Conservation (phyloP, 2,329 filamentous ascomycete genomes). For the Talaromyces sp. region DNA sequence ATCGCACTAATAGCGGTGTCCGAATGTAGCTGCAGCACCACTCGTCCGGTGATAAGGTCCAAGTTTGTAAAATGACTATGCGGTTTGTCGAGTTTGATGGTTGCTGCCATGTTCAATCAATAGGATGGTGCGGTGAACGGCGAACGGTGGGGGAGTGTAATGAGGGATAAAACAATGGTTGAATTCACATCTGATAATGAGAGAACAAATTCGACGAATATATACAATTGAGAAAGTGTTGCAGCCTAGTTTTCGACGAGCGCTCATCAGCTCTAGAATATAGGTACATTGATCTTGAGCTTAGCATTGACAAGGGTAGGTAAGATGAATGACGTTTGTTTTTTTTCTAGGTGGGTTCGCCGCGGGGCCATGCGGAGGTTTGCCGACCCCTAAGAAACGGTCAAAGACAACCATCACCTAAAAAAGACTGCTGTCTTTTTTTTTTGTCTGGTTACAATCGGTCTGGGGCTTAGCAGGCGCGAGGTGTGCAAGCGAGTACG, state of each 20-base stretch:
- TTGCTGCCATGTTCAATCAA: conserved; percentile 40
- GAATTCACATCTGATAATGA: background rate
- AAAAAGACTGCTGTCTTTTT: background rate
- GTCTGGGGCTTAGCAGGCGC: background rate
- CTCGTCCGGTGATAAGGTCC: conserved; percentile 45
- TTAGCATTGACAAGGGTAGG: background rate
- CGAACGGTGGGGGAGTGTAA: background rate
- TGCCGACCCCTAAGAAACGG: background rate
- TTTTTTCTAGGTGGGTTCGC: background rate
- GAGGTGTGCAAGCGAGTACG: background rate
- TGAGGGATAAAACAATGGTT: background rate
- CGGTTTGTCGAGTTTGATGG: conserved; percentile 42
- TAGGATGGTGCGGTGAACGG: background rate
- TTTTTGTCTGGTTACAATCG: background rate
- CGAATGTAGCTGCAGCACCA: conserved; percentile 40
- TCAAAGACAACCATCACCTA: background rate
- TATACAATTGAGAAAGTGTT: background rate
- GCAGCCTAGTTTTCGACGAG: background rate
- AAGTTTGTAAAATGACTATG: conserved; percentile 48
- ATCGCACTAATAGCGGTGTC: conserved; percentile 46
- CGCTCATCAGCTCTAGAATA: background rate
- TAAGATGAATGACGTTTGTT: background rate
- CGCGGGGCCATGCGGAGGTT: background rate
- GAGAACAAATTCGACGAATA: background rate
- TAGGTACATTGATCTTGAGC: background rate